Percentiles rank a stretch among this genome's conserved stretches.
These are phyloP conservation scores for Aurantiochytrium sp. DNA, from an alignment of 108 stramenopile genomes.

Conservation along the genomic window DNA sequence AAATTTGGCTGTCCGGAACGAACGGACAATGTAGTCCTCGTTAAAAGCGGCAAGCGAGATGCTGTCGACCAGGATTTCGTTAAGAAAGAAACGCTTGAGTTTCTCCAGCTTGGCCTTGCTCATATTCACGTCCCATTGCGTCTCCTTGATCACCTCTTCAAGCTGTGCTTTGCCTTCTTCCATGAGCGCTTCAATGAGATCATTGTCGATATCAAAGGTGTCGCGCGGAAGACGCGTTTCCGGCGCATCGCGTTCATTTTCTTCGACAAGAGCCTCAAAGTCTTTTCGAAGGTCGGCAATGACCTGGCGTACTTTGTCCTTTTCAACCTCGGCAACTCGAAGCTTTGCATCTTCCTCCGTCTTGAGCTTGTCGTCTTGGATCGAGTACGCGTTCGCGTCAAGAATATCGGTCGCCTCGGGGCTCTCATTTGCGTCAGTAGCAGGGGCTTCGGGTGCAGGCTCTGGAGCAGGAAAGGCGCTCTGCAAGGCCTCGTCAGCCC, in stretches of 20 bases:
- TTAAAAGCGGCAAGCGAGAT: background rate
- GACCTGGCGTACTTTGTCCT: slow-evolving; percentile 36
- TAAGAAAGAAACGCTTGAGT: background rate
- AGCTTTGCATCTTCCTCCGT: slow-evolving; percentile 43
- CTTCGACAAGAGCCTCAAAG: slow-evolving; percentile 23
- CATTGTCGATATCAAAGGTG: slow-evolving; percentile 44
- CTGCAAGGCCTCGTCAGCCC: background rate
- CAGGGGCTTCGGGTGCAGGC: background rate
- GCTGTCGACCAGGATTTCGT: background rate
- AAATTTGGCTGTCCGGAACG: background rate
- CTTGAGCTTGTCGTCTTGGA: slow-evolving; percentile 52
- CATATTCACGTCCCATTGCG: slow-evolving; percentile 39
- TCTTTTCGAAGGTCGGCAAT: slow-evolving; percentile 30
- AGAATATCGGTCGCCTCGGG: slow-evolving; percentile 16
- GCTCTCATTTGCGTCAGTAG: background rate
- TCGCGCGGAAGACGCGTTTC: slow-evolving; percentile 33
- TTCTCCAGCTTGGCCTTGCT: slow-evolving; percentile 34
- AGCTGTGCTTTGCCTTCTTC: slow-evolving; percentile 36
- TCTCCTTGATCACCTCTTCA: slow-evolving; percentile 43
- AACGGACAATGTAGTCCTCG: background rate
- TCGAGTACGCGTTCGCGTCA: slow-evolving; percentile 40
- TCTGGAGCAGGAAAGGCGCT: background rate
- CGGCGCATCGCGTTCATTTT: slow-evolving; percentile 33
- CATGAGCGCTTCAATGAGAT: slow-evolving; percentile 26
- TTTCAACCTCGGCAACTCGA: slow-evolving; percentile 46